Evolutionary conservation across 2,329 filamentous ascomycete species (phyloP).

Genomic region (Stemphylium vesicarium): DNA sequence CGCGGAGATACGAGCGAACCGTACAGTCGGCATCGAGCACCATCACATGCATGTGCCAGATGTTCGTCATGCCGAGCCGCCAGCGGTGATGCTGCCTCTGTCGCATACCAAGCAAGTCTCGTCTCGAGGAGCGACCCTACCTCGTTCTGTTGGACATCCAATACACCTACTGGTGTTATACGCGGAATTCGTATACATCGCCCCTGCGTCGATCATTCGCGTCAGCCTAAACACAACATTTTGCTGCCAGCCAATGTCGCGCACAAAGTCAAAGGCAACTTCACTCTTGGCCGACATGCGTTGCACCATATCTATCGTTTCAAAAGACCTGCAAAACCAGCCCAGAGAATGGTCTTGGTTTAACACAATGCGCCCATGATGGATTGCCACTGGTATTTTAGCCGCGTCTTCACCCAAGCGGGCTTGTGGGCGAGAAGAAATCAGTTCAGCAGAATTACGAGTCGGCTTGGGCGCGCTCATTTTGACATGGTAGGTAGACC

Average conservation of each 20-base stretch:
- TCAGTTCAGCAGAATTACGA: background rate
- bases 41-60: constrained; percentile 4
- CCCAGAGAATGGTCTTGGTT: too few relatives aligned
- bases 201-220: constrained; percentile 6
- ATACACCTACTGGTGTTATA: background rate
- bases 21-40: background rate
- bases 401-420: background rate
- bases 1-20: background rate
- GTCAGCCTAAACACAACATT: background rate
- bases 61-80: background rate
- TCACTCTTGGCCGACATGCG: background rate
- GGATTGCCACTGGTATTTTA: background rate
- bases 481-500: background rate
- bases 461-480: background rate
- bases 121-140: background rate
- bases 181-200: background rate
- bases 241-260: background rate
- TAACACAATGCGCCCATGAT: background rate
- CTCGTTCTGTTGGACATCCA: background rate
- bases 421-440: background rate
- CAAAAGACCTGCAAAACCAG: too few relatives aligned
- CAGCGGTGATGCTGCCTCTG: background rate
- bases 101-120: background rate
- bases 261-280: constrained; percentile 10
- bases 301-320: too few relatives aligned